Conservation (phyloP, 176 grass and related monocot species). For the Bromus sterilis region DNA sequence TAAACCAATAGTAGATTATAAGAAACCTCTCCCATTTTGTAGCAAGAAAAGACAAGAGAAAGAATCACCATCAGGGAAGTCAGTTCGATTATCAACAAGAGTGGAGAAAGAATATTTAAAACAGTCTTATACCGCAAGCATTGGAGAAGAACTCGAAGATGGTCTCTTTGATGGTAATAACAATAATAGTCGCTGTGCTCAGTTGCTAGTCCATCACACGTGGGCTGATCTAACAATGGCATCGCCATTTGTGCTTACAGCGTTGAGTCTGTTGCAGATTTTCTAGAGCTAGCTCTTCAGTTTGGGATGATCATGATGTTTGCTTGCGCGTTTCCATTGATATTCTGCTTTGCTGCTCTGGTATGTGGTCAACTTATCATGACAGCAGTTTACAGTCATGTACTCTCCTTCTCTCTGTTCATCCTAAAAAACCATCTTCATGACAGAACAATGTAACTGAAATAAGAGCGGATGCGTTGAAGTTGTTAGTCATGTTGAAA, state of each 20-base stretch:
- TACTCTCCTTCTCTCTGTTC: no score
- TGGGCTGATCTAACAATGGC: background rate
- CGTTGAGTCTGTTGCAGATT: slow-evolving; percentile 48
- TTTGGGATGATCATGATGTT: slow-evolving; percentile 99
- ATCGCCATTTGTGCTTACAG: slow-evolving; percentile 12
- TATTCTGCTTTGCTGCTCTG: slow-evolving; percentile 95
- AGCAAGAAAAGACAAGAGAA: slow-evolving; percentile 92
- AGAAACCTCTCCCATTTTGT: slow-evolving; percentile 19
- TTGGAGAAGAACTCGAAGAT: slow-evolving; percentile 87
- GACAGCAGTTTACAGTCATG: background rate
- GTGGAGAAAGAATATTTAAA: slow-evolving; percentile 98
- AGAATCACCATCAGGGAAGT: slow-evolving; percentile 63
- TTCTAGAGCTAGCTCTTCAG: slow-evolving; percentile 87
- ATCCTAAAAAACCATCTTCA: background rate
- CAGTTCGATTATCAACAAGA: slow-evolving; percentile 60
- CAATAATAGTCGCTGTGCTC: slow-evolving; percentile 10
- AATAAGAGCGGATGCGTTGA: slow-evolving; percentile 91
- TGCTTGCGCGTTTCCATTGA: slow-evolving; percentile 85
- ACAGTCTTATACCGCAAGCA: slow-evolving; percentile 82
- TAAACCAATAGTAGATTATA: background rate
- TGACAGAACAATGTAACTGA: slow-evolving; percentile 90
- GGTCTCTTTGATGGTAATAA: slow-evolving; percentile 95
- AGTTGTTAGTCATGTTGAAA: slow-evolving; percentile 84
- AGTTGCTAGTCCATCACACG: background rate
- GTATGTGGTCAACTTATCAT: slow-evolving; percentile 45